Percentiles rank a stretch among this genome's conserved stretches.
Conservation (phyloP, 2,329 filamentous ascomycete genomes). For the Fusarium chuoi region DNA sequence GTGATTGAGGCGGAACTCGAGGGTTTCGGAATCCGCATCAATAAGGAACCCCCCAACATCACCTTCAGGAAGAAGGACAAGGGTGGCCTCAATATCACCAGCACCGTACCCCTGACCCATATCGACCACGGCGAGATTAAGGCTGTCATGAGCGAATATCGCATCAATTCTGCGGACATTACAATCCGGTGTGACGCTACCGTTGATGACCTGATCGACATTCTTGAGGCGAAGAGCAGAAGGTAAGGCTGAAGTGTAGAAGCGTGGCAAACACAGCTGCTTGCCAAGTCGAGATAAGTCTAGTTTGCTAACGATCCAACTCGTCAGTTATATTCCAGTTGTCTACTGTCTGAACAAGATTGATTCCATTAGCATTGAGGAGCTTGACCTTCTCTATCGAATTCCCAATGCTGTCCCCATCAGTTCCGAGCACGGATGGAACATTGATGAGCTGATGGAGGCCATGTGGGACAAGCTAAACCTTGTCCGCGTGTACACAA, state of each 20-base stretch:
- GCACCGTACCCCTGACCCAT: conserved; percentile 88
- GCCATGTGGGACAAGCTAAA: conserved; percentile 98
- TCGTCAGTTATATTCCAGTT: conserved; percentile 91
- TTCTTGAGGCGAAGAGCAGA: conserved; percentile 92
- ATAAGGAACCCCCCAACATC: conserved; percentile 97
- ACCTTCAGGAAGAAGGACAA: conserved; percentile 99
- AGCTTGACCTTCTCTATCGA: conserved; percentile 93
- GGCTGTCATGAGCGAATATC: conserved; percentile 97
- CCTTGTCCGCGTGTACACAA: conserved; percentile 93
- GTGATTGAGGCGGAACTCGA: conserved; percentile 96
- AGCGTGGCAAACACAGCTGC: conserved; percentile 3
- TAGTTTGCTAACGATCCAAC: conserved; percentile 23
- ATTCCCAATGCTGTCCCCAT: conserved; percentile 98
- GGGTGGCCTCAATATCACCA: conserved; percentile 95
- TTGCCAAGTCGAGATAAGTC: neutral
- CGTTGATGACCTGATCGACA: conserved; percentile 94
- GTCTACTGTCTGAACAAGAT: conserved; percentile 99
- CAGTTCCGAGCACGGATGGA: conserved; percentile 98
- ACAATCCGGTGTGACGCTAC: conserved; percentile 98
- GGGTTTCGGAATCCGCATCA: conserved; percentile 97
- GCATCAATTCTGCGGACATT: conserved; percentile 95
- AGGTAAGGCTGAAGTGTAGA: conserved; percentile 44
- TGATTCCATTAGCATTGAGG: conserved; percentile 96
- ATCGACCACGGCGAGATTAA: conserved; percentile 97
- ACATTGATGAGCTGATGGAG: conserved; percentile 95